Base-by-base conservation (phyloP, 169 alveolate genomes). In the Prorocentrum cordatum region DNA sequence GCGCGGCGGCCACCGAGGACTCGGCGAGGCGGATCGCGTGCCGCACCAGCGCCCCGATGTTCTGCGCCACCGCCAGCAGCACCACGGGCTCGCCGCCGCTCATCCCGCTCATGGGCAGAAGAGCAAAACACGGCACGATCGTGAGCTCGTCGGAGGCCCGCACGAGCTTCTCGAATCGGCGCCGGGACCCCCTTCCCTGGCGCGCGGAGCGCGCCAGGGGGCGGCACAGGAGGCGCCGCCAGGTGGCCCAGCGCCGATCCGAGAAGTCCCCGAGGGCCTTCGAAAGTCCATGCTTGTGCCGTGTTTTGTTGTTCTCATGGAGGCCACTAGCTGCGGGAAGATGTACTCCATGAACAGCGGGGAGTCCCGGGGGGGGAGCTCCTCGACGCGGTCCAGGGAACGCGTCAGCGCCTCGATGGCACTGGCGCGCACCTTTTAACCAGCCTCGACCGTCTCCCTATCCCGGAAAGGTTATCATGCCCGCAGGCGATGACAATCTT, bases 51-150 rank as follows among this genome's bases (percentile, higher is more conserved):
- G 45, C 32, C 27, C 85, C 85, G 32, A 84, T 75, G 31, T 18
- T 0, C 73, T 70, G 85, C 2, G 92, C 66, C 18, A 70, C 92
- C 12, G 92, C 77, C 14, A 58, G 62, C 24, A 75, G 77, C 1
- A 84, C 92, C 18, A 73, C 31, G 16, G 82, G 50, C 9, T 84
- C 92, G 24, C 75, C 47, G 26, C 70, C 92, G 26, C 33, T 38
- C 27, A 77, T 39, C 35, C 83, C 62, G 16, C 67, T 64, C 29
- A 50, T 62, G 24, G 67, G 92, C 33, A 70, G 24, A 0, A 47
- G 61, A 20, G 92, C 85, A 1, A 84, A 67, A 2, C 67, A 42
- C n/a, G n/a, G n/a, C n/a, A n/a, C n/a, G n/a, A n/a, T n/a, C n/a
- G n/a, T n/a, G n/a, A n/a, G 42, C 18, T 83, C 91, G 20, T 59